Conservation (phyloP, 345 rosid genomes). For the Luvunga scandens region DNA sequence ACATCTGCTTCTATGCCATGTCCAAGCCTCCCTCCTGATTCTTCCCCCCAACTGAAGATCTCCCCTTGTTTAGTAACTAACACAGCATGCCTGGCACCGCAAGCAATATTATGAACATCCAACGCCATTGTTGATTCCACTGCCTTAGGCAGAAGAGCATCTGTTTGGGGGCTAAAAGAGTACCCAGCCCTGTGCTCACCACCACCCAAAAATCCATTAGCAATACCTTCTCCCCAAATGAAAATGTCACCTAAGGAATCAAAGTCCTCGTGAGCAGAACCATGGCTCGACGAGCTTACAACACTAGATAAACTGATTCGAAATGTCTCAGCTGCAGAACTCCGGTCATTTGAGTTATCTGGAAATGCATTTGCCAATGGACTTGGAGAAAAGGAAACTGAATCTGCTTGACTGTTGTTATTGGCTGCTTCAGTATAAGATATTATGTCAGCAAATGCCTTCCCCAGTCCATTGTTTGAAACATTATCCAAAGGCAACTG, state of each 20-base stretch:
- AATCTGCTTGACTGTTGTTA: conserved; percentile 40
- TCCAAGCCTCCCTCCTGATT: conserved; percentile 84
- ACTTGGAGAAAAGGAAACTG: conserved; percentile 31
- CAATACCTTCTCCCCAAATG: conserved; percentile 86
- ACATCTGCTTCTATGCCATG: conserved; percentile 63
- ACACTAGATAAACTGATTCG: conserved; percentile 82
- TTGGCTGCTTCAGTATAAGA: conserved; percentile 53
- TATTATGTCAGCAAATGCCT: conserved; percentile 65
- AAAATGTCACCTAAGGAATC: conserved; percentile 87
- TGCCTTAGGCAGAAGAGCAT: conserved; percentile 69
- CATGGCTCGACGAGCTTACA: conserved; percentile 84
- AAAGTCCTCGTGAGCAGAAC: conserved; percentile 71
- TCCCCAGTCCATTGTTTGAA: conserved; percentile 58
- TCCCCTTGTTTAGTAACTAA: conserved; percentile 78
- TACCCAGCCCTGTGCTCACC: conserved; percentile 32
- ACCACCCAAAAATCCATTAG: conserved; percentile 59
- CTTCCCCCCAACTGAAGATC: conserved; percentile 93
- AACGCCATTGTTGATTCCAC: conserved; percentile 69
- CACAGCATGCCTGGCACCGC: conserved; percentile 86
- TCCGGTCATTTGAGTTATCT: conserved; percentile 54
- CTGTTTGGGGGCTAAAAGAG: conserved; percentile 34
- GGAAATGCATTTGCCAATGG: conserved; percentile 23
- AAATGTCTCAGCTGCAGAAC: conserved; percentile 53
- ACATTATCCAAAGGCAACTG: conserved; percentile 41
- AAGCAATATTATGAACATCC: conserved; percentile 69